Conservation (phyloP, 164 flowering plant genomes). For the Magnolia changhungtana region DNA sequence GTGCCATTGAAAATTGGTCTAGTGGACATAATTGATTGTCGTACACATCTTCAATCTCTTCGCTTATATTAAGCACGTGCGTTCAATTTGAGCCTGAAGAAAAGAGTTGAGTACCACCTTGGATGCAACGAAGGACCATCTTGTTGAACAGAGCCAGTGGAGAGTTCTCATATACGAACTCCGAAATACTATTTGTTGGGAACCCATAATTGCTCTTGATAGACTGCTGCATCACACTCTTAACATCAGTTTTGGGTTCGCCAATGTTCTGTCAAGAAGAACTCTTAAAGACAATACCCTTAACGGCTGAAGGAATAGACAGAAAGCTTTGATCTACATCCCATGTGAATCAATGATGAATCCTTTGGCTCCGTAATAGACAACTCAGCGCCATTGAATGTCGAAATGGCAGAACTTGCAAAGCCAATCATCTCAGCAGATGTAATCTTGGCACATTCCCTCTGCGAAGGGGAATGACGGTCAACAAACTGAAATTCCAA, state of each 20-base stretch:
- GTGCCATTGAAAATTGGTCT: no score
- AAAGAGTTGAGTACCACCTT: constrained; percentile 85
- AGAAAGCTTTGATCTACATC: constrained; percentile 87
- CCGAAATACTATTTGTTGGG: constrained; percentile 40
- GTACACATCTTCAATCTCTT: no score
- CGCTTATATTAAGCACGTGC: constrained; percentile 24
- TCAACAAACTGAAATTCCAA: constrained; percentile 88
- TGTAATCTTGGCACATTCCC: constrained; percentile 43
- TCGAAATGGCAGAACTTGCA: constrained; percentile 57
- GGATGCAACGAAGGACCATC: constrained; percentile 75
- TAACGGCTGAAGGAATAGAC: constrained; percentile 64
- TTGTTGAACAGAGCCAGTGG: constrained; percentile 75
- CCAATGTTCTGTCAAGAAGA: constrained; percentile 84
- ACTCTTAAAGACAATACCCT: constrained; percentile 91
- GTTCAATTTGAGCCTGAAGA: constrained; percentile 82
- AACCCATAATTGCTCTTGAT: constrained; percentile 60
- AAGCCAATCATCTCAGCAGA: constrained; percentile 65
- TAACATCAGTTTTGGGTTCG: constrained; percentile 79
- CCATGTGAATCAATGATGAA: constrained; percentile 77
- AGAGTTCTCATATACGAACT: constrained; percentile 66
- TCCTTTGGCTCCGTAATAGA: constrained; percentile 44
- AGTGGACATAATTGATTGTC: no score
- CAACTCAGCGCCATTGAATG: constrained; percentile 65
- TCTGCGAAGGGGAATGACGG: constrained; percentile 71
- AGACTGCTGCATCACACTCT: constrained; percentile 47